Percentiles rank a stretch among this genome's conserved stretches.
phyloP scores from a whole-genome alignment of 352 stramenopile species.

The Phytopythium cucurbitacearum region DNA sequence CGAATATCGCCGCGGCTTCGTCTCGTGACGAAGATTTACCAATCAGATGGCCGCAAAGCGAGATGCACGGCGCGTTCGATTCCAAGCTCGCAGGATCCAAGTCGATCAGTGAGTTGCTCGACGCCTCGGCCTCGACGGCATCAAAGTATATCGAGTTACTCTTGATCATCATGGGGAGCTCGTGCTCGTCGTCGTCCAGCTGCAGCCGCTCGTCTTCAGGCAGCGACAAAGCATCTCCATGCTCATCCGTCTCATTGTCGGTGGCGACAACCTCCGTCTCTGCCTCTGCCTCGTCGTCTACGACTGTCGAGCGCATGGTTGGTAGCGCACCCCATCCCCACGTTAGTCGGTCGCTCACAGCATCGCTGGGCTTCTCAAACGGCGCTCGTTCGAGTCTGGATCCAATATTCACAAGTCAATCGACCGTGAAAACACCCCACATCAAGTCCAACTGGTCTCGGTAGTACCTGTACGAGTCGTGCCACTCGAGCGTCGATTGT shows the following conservation, averaged over 20 bases:
- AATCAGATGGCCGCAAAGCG: slow-evolving; percentile 67
- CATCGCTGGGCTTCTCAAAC: slow-evolving; percentile 6
- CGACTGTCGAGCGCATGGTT: slow-evolving; percentile 19
- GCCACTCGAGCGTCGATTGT: slow-evolving; percentile 6
- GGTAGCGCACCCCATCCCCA: slow-evolving; percentile 54
- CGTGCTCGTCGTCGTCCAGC: slow-evolving; percentile 11
- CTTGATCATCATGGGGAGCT: slow-evolving; percentile 52
- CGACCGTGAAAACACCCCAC: neutral
- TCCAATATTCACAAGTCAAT: no score
- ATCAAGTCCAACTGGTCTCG: neutral
- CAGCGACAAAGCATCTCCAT: neutral
- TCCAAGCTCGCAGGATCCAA: slow-evolving; percentile 3
- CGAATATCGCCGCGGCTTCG: slow-evolving; percentile 53
- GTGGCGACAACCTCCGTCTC: neutral
- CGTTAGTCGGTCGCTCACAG: slow-evolving; percentile 32
- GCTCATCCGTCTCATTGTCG: neutral
- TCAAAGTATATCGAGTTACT: slow-evolving; percentile 79
- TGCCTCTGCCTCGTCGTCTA: slow-evolving; percentile 8
- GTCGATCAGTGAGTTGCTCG: slow-evolving; percentile 6
- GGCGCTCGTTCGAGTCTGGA: slow-evolving; percentile 3
- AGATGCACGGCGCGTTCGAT: slow-evolving; percentile 59
- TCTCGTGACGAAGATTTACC: slow-evolving; percentile 30
- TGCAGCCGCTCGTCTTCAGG: neutral
- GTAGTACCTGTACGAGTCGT: slow-evolving; percentile 8
- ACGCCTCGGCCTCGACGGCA: slow-evolving; percentile 43